These are phyloP conservation scores for Candida loeiensis DNA, from an alignment of 805 yeast genomes.

Conservation along the genomic window DNA sequence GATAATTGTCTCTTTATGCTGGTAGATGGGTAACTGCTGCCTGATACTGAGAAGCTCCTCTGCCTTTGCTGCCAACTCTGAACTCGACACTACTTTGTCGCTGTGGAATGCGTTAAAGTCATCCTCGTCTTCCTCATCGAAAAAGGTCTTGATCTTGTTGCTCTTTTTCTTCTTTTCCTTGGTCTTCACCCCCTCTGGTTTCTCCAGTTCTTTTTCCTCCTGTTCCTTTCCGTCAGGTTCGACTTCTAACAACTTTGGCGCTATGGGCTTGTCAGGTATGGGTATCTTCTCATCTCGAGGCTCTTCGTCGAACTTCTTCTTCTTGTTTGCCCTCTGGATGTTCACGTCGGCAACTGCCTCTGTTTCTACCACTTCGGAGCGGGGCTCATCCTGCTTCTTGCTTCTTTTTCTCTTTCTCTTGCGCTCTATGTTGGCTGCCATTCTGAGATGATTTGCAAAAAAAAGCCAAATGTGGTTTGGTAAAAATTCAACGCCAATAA, in stretches of 20 bases:
- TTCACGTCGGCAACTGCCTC: constrained; percentile 14
- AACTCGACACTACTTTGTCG: constrained; percentile 7
- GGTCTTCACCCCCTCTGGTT: neutral
- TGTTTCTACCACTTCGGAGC: constrained; percentile 6
- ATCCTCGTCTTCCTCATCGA: constrained; percentile 14
- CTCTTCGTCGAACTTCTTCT: constrained; percentile 14
- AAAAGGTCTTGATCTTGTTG: constrained; percentile 2
- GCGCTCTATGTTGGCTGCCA: constrained; percentile 9
- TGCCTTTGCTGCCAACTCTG: constrained; percentile 39
- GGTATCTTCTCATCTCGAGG: neutral
- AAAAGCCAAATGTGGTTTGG: neutral
- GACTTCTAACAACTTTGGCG: neutral
- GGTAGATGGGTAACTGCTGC: constrained; percentile 68
- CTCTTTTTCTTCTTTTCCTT: neutral
- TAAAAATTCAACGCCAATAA: neutral
- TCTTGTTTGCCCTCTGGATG: constrained; percentile 14
- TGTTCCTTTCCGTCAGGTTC: constrained; percentile 1
- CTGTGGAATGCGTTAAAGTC: constrained; percentile 13
- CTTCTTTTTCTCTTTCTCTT: constrained; percentile 32
- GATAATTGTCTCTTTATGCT: constrained; percentile 61
- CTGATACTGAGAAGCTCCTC: constrained; percentile 48
- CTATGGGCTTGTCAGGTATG: neutral
- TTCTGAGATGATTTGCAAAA: neutral
- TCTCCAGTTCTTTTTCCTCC: neutral
- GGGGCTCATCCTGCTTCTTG: constrained; percentile 14